phyloP scores from a whole-genome alignment of 352 stramenopile species.

The Globisporangium iwayamae region DNA sequence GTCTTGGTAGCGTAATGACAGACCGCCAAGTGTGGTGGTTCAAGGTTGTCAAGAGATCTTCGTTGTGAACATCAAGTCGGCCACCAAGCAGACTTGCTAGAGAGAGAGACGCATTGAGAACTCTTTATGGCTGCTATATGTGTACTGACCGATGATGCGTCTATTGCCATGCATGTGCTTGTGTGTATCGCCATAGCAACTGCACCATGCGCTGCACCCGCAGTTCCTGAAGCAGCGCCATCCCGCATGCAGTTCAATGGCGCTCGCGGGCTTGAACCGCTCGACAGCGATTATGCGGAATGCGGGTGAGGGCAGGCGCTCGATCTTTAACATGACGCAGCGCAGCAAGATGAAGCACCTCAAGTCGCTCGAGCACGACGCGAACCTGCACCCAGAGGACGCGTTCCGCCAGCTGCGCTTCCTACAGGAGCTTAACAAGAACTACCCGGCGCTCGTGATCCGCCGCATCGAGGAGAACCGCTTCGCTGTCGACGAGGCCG shows the following conservation, averaged over 20 bases:
- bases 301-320: slow-evolving; percentile 33
- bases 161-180: not conserved
- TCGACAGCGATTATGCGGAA: not conserved
- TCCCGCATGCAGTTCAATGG: not conserved
- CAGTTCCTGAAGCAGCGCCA: slow-evolving; percentile 6
- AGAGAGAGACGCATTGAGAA: not conserved
- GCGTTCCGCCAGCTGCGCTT: slow-evolving; percentile 76
- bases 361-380: slow-evolving; percentile 80
- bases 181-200: slow-evolving; percentile 3
- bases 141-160: not conserved
- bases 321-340: slow-evolving; percentile 80
- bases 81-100: not conserved
- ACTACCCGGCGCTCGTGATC: slow-evolving; percentile 80
- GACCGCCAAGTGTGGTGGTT: not conserved
- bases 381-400: slow-evolving; percentile 74
- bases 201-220: slow-evolving; percentile 11
- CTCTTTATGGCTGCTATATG: not conserved
- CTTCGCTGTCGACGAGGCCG: slow-evolving; percentile 74
- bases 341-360: slow-evolving; percentile 75
- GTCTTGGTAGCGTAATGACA: not conserved
- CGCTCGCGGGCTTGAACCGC: slow-evolving; percentile 3
- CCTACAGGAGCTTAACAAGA: slow-evolving; percentile 85
- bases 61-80: not conserved
- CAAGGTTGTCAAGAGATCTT: not conserved
- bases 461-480: slow-evolving; percentile 81